Base-by-base conservation (phyloP, 768 basidiomycete species). In the Suillus hirtellus region DNA sequence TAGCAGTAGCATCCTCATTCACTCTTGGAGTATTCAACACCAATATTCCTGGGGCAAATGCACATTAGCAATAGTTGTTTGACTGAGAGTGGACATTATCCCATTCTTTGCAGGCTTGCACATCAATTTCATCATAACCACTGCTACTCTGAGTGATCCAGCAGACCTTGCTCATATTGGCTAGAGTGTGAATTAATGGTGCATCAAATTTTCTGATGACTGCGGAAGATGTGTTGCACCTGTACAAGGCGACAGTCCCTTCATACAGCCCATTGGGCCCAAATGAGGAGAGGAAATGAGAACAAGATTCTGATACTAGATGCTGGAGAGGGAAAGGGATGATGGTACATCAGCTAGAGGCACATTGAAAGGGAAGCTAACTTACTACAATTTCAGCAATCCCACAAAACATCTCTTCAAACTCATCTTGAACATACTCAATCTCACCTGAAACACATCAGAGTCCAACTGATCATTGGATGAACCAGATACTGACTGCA, bases 91-190 rank as follows among this genome's bases (percentile, higher is more conserved):
- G n/a, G 44, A 66, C 75, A 24, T 42, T 67, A 88, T 90, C 90
- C 73, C 82, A 82, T 21, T 81, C 84, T 71, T 86, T 90, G 74
- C 87, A 88, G 2, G 87, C 88, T 27, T 78, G 77, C 21, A 93
- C 85, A 69, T 93, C 89, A 64, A 95, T 87, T 62, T 87, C 85
- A 72, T 95, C 92, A 69, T 95, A 95, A 0, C 93, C 93, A 0
- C 93, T 90, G 14, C 92, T 92, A 63, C 93, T 94, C 75, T 93
- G 92, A 7, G 88, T 89, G 70, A 95, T 90, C 87, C 89, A 93
- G 71, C 87, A 87, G 60, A 93, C 82, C 27, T 77, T 79, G 1
- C 78, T 65, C 27, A 78, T 79, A n/a, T 59, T 64, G 1, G 92
- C 86, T 9, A 95, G 79, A 0, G 80, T 83, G 53, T 82, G 74